phyloP scores from a whole-genome alignment of 1,284 basidiomycete genomes.

The Ceratobasidium sp. region DNA sequence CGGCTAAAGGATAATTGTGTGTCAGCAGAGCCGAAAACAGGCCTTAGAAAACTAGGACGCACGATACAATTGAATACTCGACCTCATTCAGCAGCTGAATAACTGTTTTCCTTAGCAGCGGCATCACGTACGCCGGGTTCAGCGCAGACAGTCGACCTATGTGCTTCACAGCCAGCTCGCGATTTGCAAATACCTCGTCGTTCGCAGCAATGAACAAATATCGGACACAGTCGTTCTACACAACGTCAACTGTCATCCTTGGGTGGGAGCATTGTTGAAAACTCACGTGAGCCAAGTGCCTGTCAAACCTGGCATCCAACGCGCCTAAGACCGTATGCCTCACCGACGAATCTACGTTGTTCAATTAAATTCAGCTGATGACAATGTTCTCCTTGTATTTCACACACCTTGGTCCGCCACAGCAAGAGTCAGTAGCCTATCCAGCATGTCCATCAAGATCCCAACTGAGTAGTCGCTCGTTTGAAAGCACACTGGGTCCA shows the following conservation, averaged over 20 bases:
- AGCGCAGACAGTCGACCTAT: conserved; percentile 95
- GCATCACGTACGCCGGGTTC: conserved; percentile 99
- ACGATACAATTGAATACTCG: conserved; percentile 94
- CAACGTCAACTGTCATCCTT: neutral
- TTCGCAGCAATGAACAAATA: conserved; percentile 98
- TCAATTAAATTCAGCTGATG: neutral
- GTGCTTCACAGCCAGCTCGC: conserved; percentile 88
- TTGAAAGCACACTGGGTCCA: conserved; percentile 33
- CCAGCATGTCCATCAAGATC: conserved; percentile 37
- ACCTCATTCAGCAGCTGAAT: conserved; percentile 97
- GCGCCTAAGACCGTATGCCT: conserved; percentile 87
- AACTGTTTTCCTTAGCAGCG: conserved; percentile 92
- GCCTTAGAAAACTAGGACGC: conserved; percentile 50
- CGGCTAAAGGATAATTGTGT: neutral
- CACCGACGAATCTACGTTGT: conserved; percentile 74
- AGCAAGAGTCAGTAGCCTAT: conserved; percentile 31
- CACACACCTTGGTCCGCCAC: conserved; percentile 35
- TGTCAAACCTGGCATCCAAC: conserved; percentile 95
- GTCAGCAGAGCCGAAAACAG: neutral
- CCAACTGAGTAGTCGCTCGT: conserved; percentile 37
- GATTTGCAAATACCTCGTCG: conserved; percentile 95
- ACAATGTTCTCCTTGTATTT: neutral
- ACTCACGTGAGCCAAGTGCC: conserved; percentile 92
- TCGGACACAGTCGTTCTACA: conserved; percentile 82
- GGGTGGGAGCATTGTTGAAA: neutral